Percentiles rank a stretch among this genome's conserved stretches.
Conservation (phyloP, 768 basidiomycete genomes). For the Lenzites betulinus region DNA sequence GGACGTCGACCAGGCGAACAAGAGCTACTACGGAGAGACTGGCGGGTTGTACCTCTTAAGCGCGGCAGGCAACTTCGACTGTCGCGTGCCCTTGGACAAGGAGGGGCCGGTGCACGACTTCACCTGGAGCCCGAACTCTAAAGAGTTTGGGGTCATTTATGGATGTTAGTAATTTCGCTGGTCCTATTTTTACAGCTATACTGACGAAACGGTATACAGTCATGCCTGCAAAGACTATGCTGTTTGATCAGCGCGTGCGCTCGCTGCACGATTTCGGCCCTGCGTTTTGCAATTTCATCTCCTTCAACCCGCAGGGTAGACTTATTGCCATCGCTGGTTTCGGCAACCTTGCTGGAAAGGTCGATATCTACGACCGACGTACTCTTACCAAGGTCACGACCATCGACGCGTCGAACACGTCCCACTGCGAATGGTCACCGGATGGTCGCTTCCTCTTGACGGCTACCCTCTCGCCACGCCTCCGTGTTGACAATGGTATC, state of each 20-base stretch:
- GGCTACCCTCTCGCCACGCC: conserved; percentile 91
- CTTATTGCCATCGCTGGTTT: conserved; percentile 91
- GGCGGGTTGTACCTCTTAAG: conserved; percentile 86
- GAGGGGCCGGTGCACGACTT: conserved; percentile 98
- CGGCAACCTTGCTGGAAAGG: conserved; percentile 93
- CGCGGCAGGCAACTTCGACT: conserved; percentile 92
- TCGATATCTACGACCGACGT: conserved; percentile 90
- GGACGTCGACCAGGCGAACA: conserved; percentile 96
- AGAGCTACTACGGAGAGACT: conserved; percentile 98
- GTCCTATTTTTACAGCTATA: background rate
- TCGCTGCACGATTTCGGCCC: conserved; percentile 89
- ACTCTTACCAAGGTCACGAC: conserved; percentile 73
- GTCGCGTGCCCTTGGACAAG: conserved; percentile 86
- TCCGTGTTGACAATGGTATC: conserved; percentile 96
- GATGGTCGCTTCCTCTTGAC: conserved; percentile 93
- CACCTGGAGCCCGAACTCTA: conserved; percentile 92
- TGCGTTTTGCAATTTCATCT: conserved; percentile 87
- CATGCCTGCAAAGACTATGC: conserved; percentile 92
- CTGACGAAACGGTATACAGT: conserved; percentile 43
- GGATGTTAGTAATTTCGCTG: conserved; percentile 68
- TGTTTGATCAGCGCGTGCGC: conserved; percentile 91
- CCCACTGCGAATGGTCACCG: conserved; percentile 93
- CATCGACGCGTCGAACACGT: conserved; percentile 92
- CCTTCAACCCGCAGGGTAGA: conserved; percentile 93
- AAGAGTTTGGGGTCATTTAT: conserved; percentile 96